Evolutionary conservation across 177 flowering plant species (phyloP), one percentile per base, ranked within the genome.

Genomic region (Telopea speciosissima): DNA sequence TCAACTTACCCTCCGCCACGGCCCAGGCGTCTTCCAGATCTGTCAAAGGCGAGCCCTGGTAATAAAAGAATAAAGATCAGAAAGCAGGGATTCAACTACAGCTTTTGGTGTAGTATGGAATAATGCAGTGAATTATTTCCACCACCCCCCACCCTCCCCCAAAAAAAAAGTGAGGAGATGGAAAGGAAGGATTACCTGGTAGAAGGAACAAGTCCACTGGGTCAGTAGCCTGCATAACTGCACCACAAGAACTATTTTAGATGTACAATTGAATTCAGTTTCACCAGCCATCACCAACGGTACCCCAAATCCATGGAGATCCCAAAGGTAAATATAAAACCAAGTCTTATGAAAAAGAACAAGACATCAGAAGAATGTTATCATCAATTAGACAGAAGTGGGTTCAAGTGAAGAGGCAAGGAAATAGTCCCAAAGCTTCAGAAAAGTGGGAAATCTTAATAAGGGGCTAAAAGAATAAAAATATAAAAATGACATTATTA

Each of bases 1-100:
- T 52, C 21, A 68, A 79, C 90, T 16, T 84, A 96, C 99, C 99
- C 99, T 81, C 97, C 98, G 72, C 96, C 91, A 74, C 98, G 97
- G 60, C 98, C 98, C 79, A 96, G 68, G 45, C 99, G 96, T 79
- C 90, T 89, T 77, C 99, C 99, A 75, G 88, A 74, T 86, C 75
- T 85, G 78, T 96, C 98, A 78, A 96, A 96, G 66, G 97, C 97
- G 74, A 91, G 91, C 40, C 99, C 99, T 96, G 85, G 45, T 45
- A 75, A 62, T 16, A 75, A 31, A 45, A 28, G 36, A 62, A 75
- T 45, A 63, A 5, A 40, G 44, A 49, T 17, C 45, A 67, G 3
- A 49, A 12, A 19, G 54, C 19, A 40, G 14, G 19, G 26, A 12
- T 31, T 64, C 28, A 67, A 25, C 2, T 31, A 56, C 23, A 65